Percentiles rank a stretch among this genome's conserved stretches.
These are phyloP conservation scores for Irpex sp. DNA, from an alignment of 1,284 basidiomycete species.

Conservation along the genomic window DNA sequence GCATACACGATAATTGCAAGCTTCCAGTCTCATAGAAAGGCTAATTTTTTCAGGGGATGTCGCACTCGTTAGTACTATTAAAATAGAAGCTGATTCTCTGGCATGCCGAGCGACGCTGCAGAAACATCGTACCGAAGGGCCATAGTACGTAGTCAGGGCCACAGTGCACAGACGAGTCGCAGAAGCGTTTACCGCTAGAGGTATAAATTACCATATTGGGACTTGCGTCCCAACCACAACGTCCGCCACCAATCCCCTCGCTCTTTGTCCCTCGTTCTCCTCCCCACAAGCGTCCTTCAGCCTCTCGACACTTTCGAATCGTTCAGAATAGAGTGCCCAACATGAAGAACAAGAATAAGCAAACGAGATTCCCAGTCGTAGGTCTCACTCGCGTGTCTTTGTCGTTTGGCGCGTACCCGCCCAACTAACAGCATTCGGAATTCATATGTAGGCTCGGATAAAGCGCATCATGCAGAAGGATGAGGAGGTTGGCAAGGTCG, in stretches of 20 bases:
- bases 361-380: slow-evolving; percentile 88
- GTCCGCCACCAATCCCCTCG: neutral
- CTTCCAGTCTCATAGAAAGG: no score
- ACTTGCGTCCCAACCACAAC: neutral
- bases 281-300: no score
- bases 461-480: slow-evolving; percentile 99
- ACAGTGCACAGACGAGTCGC: neutral
- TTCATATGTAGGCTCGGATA: slow-evolving; percentile 82
- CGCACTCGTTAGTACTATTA: no score
- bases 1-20: no score
- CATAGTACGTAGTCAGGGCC: no score
- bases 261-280: neutral
- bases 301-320: no score
- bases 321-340: neutral
- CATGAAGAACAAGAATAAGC: slow-evolving; percentile 89
- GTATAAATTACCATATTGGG: neutral
- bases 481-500: slow-evolving; percentile 99
- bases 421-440: neutral
- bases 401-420: slow-evolving; percentile 6
- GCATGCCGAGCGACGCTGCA: no score
- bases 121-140: no score
- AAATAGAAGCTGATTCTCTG: no score
- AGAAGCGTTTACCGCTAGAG: neutral
- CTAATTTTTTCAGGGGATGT: no score
- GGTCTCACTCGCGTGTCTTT: slow-evolving; percentile 23